Base-by-base conservation (phyloP, 202 grass and related monocot species). In the Elaeis oleifera region DNA sequence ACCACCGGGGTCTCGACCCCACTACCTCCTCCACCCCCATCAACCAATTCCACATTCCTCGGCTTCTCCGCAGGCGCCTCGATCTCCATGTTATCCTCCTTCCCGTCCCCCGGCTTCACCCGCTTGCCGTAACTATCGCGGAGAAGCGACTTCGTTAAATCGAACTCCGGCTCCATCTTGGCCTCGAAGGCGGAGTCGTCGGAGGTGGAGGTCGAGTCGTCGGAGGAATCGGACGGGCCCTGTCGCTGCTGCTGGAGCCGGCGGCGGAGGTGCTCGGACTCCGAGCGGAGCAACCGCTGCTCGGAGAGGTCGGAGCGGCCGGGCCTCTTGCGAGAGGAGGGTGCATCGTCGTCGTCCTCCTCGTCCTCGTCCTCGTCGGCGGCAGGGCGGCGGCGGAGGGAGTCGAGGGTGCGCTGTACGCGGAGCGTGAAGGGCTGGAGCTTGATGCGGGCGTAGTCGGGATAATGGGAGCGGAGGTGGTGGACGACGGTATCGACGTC, bases 141-240 rank as follows among this genome's bases (percentile, higher is more conserved):
- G 27, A 91, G 77, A 60, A 67, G 69, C 49, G 74, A 74, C 64
- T 84, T 97, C 68, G 74, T 82, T 69, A 97, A 24, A 25, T 97
- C 84, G 51, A 68, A 78, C 63, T 16, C 24, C 4, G 77, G 84
- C n/a, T 72, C 51, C 5, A 74, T 58, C 59, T 74, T 60, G 16
- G 49, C 58, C 26, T 63, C 26, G 25, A 54, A 72, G 6, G 25
- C 26, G 11, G 49, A 9, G 21, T 72, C 54, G 49, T 57, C 53
- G 4, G 66, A 57, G 18, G 66, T 57, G 0, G 65, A 69, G 3
- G 52, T 54, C 27, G 65, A 69, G 16, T 69, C 54, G 13, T 49
- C 20, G 16, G 19, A 63, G 18, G 31, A 49, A 15, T 63, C 32
- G 14, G 32, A 25, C 4, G 26, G 28, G 6, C 16, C 20, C 29